Conservation (phyloP, 192 early-diverging fungal species). For the Coemansia sp. region DNA sequence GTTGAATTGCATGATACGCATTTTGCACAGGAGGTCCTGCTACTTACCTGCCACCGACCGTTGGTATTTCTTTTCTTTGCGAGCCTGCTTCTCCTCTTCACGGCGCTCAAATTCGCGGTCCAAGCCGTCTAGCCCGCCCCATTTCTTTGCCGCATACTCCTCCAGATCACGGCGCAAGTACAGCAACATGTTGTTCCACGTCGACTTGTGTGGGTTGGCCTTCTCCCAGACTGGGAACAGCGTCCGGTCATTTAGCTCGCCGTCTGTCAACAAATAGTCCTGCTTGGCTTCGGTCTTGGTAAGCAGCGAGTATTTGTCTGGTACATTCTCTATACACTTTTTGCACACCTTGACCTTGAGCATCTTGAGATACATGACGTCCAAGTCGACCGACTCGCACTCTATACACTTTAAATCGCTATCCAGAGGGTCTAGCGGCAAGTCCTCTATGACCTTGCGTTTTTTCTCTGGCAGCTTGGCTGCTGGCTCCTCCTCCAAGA, state of each 20-base stretch:
- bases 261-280: constrained; percentile 95
- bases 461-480: constrained; percentile 23
- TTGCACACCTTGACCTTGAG: constrained; percentile 78
- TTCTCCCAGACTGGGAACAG: constrained; percentile 80
- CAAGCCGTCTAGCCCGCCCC: constrained; percentile 79
- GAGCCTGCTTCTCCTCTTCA: constrained; percentile 69
- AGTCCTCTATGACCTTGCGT: constrained; percentile 21
- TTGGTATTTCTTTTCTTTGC: constrained; percentile 84
- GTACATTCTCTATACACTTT: constrained; percentile 65
- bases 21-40: too few species aligned
- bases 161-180: constrained; percentile 87
- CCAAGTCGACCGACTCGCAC: constrained; percentile 82
- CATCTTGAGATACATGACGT: constrained; percentile 65
- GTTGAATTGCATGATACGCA: too few species aligned
- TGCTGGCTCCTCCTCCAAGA: constrained; percentile 60
- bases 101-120: constrained; percentile 86
- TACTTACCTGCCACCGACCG: constrained; percentile 59
- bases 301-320: constrained; percentile 89
- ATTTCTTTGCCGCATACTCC: constrained; percentile 90
- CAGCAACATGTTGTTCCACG: constrained; percentile 96
- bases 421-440: constrained; percentile 34
- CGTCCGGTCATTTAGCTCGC: constrained; percentile 81
- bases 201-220: constrained; percentile 92
- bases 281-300: constrained; percentile 93
- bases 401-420: constrained; percentile 75